Base-by-base conservation (phyloP, 75 land plant species). In the Picea glauca region DNA sequence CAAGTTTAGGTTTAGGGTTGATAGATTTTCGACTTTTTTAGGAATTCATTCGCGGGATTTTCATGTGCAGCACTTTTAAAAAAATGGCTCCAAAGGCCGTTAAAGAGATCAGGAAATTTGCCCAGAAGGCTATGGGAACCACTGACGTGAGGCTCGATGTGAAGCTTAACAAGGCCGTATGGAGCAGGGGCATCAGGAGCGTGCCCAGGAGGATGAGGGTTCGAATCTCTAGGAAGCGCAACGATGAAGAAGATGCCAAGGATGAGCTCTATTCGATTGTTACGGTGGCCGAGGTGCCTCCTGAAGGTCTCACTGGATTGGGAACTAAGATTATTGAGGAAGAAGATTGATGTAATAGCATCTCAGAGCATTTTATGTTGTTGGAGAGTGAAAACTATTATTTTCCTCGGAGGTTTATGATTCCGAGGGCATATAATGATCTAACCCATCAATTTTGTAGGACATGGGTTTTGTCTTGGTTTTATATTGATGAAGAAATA, bases 31-130 rank as follows among this genome's bases (percentile, higher is more conserved):
- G 50, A 46, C 0, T 46, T 46, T 46, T 46, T 46, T 46, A 3
- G 50, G 8, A 46, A 46, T 46, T 46, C 8, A 46, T 46, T 46
- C 50, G 50, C 50, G 6, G 50, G 18, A 2, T 68, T 15, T 43
- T 58, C 58, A 30, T 58, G 0, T 50, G 76, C 84, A 92, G 92
- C 83, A 92, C 94, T 3, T 92, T 92, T 86, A 92, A 92, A 87
- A 91, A 88, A 83, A 91, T 81, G 88, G 93, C 93, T 20, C 93
- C 93, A 33, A 86, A 84, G 31, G 92, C 92, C 17, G 80, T 92
- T 5, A 92, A 92, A 83, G 94, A 92, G 84, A 92, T 92, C 85
- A 84, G 86, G 83, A 92, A 92, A 84, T 92, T 92, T 84, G 93
- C 93, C 1, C 85, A 90, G 84, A 88, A 90, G 79, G 90, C 85